Base-by-base conservation (phyloP, 2,329 filamentous ascomycete genomes). In the Colletotrichum sp. region DNA sequence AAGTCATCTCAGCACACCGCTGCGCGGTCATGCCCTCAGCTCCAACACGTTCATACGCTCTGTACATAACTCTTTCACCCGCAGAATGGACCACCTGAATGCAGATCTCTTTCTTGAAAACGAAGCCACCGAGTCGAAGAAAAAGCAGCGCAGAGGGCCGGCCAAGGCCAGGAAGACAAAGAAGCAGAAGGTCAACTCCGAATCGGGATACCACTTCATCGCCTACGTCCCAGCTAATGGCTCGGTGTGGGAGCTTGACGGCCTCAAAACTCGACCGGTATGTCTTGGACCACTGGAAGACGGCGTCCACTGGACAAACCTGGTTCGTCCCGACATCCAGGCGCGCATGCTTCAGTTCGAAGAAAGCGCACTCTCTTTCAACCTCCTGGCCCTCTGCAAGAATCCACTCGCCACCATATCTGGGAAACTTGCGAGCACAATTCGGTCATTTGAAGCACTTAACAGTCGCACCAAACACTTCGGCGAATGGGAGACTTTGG, bases 191-290 rank as follows among this genome's bases (percentile, higher is more conserved):
- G 82, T 84, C 6, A 86, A 90, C 8, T 85, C 88, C 1, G 91
- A 94, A n/a, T 89, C 90, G 15, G 93, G 91, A 0, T 97, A 94
- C 81, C 96, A 98, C 82, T 98, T 97, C 83, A 94, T 98, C 78
- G 96, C 96, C 8, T 98, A 96, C 81, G 92, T 98, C 34, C 95
- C 95, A 3, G 90, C 92, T 16, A 88, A 90, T n/a, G 93, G 91
- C 4, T 87, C 91, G 72, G 90, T 98, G 16, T 98, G 95, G 95
- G 95, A 96, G 82, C 91, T 98, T 7, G 96, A 98, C 83, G 96
- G 96, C 6, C 87, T 98, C 27, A 92, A 96, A 82, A 87, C 87
- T 57, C 91, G 93, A 78, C 96, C 95, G 5, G 89, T 92, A 39
- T 90, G 88, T 72, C 87, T 96, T 72, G 93, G 93, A 52, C 61